Evolutionary conservation across 2,329 filamentous ascomycete genomes (phyloP).

Genomic region (Aspergillus melleus): DNA sequence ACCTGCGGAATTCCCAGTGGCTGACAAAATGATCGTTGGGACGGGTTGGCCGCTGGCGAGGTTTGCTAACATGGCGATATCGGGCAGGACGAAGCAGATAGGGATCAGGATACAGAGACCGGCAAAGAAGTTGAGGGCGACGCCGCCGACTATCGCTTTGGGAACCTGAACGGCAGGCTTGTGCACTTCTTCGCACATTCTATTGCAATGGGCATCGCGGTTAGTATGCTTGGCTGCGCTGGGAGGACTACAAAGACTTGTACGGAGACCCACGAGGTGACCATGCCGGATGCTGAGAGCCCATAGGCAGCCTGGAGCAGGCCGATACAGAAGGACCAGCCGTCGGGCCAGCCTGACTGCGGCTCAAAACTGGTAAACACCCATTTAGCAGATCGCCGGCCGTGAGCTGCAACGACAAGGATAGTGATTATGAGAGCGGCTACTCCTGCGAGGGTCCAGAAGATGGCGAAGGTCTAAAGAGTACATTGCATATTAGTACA

Average conservation of each 20-base stretch:
- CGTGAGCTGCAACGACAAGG: conserved; percentile 66
- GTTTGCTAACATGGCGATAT: conserved; percentile 60
- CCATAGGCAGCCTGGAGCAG: conserved; percentile 67
- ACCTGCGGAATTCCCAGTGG: conserved; percentile 67
- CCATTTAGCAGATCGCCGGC: conserved; percentile 62
- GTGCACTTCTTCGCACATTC: conserved; percentile 69
- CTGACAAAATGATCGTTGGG: conserved; percentile 70
- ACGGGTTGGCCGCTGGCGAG: conserved; percentile 73
- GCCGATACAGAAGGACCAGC: conserved; percentile 71
- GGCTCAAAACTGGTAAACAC: conserved; percentile 56
- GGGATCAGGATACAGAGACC: conserved; percentile 68
- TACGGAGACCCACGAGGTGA: conserved; percentile 63
- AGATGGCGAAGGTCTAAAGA: conserved; percentile 73
- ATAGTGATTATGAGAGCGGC: conserved; percentile 67
- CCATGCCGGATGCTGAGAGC: conserved; percentile 72
- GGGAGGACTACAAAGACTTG: not conserved
- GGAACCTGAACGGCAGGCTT: conserved; percentile 64
- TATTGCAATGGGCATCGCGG: conserved; percentile 2
- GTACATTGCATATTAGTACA: not conserved
- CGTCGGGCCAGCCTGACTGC: conserved; percentile 67
- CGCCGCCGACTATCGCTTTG: conserved; percentile 67
- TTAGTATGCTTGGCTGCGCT: conserved; percentile 7
- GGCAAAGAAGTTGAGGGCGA: conserved; percentile 64
- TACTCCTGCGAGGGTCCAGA: conserved; percentile 66
- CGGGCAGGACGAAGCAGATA: conserved; percentile 71